Evolutionary conservation across 2,329 filamentous ascomycete species (phyloP), one percentile per base, ranked within the genome.

Genomic region (Cadophora luteo-olivacea): DNA sequence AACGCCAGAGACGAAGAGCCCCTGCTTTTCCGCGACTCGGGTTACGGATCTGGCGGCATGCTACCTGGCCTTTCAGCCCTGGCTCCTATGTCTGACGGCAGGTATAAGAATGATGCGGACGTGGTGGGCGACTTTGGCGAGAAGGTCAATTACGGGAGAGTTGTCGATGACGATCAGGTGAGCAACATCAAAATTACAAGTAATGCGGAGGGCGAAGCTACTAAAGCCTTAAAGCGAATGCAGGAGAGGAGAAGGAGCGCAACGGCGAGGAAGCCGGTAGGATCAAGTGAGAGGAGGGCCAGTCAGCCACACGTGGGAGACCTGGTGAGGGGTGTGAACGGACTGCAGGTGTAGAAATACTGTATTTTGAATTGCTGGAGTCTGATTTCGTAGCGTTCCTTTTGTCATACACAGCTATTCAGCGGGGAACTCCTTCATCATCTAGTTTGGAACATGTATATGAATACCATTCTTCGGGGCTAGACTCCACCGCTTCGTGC

Each of bases 31-130:
- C 61, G 63, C 48, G 68, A 74, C 9, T 52, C 36, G 25, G 74
- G 72, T 3, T 74, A 75, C 57, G 74, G 73, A 4, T 22, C 38
- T n/a, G 57, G 52, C 6, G 72, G 70, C 9, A 70, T 70, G 67
- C 61, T 75, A 16, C 73, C 73, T 5, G 72, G 73, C 3, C 49
- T 74, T 19, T 38, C 45, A 25, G 8, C 57, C 4, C 6, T 41
- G 1, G 55, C 55, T 24, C 55, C 55, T 58, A 58, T 33, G 36
- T 11, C 55, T n/a, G 33, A 38, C 36, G 19, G n/a, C 11, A 24
- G 9, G 12, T 41, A 60, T 12, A 29, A 41, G 25, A n/a, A 32
- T 19, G 36, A 60, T 16, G 36, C 1, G 0, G 33, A 4, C 24
- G 11, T 22, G 14, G 19, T 24, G 4, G n/a, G 33, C 11, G 32